Percentiles rank a stretch among this genome's conserved stretches.
Conservation (phyloP, 106 monocot genomes). For the Allium sativum region DNA sequence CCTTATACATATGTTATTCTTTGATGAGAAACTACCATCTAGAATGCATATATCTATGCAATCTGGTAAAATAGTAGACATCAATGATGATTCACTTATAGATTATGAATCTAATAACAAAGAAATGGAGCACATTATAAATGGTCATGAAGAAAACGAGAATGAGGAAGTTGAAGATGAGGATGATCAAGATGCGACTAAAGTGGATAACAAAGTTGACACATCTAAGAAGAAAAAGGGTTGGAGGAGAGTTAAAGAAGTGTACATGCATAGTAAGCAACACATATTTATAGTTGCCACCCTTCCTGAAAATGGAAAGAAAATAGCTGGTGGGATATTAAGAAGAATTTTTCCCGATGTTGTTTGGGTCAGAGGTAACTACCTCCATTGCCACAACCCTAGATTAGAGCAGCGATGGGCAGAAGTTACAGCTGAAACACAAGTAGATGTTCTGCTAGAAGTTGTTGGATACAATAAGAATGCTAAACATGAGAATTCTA, state of each 20-base stretch:
- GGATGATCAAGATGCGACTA: constrained; percentile 7
- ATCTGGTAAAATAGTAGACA: constrained; percentile 9
- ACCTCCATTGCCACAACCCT: constrained; percentile 88
- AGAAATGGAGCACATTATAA: neutral
- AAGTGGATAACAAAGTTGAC: constrained; percentile 9
- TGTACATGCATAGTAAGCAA: constrained; percentile 86
- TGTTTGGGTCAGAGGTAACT: constrained; percentile 73
- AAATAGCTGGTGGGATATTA: constrained; percentile 85
- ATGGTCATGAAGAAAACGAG: constrained; percentile 20
- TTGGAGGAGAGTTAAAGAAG: constrained; percentile 78
- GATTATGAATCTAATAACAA: constrained; percentile 23
- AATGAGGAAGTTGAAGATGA: constrained; percentile 1
- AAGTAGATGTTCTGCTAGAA: constrained; percentile 76
- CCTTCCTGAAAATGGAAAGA: constrained; percentile 87
- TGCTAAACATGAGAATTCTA: constrained; percentile 11
- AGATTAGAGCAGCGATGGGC: constrained; percentile 92
- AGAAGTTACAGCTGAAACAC: constrained; percentile 81
- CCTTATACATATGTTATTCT: constrained; percentile 87
- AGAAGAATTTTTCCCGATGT: constrained; percentile 91
- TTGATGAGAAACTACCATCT: constrained; percentile 80
- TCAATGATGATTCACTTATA: constrained; percentile 1
- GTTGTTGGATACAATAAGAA: constrained; percentile 45
- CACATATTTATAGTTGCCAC: constrained; percentile 96
- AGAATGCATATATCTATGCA: constrained; percentile 19
- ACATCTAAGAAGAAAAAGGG: constrained; percentile 26